Evolutionary conservation across 441 rosid genomes (phyloP).

Genomic region (Gossypium lobatum): DNA sequence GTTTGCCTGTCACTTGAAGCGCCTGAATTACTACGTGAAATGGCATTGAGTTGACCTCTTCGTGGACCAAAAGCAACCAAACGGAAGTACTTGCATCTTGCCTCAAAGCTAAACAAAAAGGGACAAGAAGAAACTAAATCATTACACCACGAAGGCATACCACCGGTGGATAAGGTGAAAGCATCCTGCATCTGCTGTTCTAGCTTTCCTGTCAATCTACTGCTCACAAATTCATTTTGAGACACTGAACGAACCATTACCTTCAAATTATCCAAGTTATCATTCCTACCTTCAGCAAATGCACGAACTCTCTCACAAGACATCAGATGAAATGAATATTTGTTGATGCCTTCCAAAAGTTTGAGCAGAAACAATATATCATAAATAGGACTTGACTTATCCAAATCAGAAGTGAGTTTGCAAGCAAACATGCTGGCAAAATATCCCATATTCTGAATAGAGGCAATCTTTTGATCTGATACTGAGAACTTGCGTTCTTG

Average conservation of each 20-base stretch:
- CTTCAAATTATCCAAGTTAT: slow-evolving; percentile 60
- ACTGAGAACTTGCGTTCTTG: slow-evolving; percentile 21
- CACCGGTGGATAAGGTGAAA: slow-evolving; percentile 60
- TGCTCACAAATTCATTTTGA: slow-evolving; percentile 68
- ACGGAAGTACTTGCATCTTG: slow-evolving; percentile 68
- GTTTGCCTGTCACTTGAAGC: slow-evolving; percentile 47
- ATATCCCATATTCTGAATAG: slow-evolving; percentile 33
- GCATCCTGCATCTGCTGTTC: slow-evolving; percentile 91
- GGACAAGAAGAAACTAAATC: slow-evolving; percentile 85
- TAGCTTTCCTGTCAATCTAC: slow-evolving; percentile 87
- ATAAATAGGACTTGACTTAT: slow-evolving; percentile 50
- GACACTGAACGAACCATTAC: slow-evolving; percentile 45
- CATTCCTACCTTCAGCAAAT: slow-evolving; percentile 61
- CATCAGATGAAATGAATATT: slow-evolving; percentile 60
- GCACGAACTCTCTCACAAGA: slow-evolving; percentile 54
- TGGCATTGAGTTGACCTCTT: slow-evolving; percentile 34
- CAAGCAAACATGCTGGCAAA: slow-evolving; percentile 49
- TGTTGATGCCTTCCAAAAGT: slow-evolving; percentile 71
- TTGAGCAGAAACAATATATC: slow-evolving; percentile 73
- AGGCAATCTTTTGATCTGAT: slow-evolving; percentile 23
- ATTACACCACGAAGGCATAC: slow-evolving; percentile 87
- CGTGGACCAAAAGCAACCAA: slow-evolving; percentile 71
- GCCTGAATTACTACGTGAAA: slow-evolving; percentile 42
- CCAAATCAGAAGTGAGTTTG: slow-evolving; percentile 49
- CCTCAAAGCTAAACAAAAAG: slow-evolving; percentile 87